phyloP scores from a whole-genome alignment of 345 rosid species.

The Salix arbutifolia region DNA sequence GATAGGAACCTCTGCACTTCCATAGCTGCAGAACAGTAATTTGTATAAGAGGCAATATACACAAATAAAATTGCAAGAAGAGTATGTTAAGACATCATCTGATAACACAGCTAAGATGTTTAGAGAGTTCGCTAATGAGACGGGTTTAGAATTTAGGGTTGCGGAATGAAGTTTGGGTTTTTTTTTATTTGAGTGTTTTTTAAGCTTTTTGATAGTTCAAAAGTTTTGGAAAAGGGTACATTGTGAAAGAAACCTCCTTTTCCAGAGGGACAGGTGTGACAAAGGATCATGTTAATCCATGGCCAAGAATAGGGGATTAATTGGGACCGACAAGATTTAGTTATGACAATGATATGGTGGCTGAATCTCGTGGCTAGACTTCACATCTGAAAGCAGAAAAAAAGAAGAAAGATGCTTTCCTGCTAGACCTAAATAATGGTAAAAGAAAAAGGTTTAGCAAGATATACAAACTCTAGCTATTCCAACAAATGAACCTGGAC shows the following conservation, averaged over 20 bases:
- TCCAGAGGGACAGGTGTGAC: background rate
- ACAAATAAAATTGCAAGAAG: background rate
- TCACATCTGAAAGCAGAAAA: background rate
- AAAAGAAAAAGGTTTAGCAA: background rate
- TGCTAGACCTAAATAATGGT: background rate
- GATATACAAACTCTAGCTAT: background rate
- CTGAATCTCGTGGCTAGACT: background rate
- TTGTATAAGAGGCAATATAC: slow-evolving; percentile 8
- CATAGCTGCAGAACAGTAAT: slow-evolving; percentile 62
- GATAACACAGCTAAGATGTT: background rate
- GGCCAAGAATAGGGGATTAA: background rate
- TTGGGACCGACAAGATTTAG: no score
- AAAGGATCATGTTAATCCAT: background rate
- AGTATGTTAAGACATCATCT: background rate
- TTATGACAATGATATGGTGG: background rate
- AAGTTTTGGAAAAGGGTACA: background rate
- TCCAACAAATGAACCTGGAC: background rate
- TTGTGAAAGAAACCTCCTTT: background rate
- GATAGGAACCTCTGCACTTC: slow-evolving; percentile 70
- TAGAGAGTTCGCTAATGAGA: background rate
- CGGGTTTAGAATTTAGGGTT: background rate
- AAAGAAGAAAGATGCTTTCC: background rate
- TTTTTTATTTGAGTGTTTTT: background rate
- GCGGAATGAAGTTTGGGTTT: background rate
- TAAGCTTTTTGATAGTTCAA: background rate